These are phyloP conservation scores for Cystobasidiopsis lactophilus DNA, from an alignment of 768 basidiomycete genomes.

Conservation along the genomic window DNA sequence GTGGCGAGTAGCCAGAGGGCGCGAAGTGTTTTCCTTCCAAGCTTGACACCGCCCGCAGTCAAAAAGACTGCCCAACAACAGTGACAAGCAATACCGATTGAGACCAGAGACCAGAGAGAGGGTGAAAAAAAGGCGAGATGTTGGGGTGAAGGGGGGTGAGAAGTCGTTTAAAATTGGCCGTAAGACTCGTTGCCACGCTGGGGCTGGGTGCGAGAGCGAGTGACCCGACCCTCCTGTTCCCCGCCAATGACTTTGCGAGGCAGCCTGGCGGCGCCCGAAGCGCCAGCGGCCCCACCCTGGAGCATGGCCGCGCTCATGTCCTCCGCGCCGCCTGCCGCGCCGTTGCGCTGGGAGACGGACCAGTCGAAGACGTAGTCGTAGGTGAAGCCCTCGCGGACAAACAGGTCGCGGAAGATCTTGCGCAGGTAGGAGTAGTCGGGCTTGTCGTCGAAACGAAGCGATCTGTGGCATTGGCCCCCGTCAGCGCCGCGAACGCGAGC, in stretches of 20 bases:
- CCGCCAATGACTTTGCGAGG: background rate
- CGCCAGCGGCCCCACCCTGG: background rate
- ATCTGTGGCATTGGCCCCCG: too few species aligned
- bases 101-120: background rate
- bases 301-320: background rate
- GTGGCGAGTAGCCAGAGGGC: too few species aligned
- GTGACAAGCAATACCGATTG: too few species aligned
- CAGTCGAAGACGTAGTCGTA: conserved; percentile 99
- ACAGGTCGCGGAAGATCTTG: conserved; percentile 67
- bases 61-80: too few species aligned
- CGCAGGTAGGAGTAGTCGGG: conserved; percentile 98
- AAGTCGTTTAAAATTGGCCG: background rate
- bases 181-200: too few species aligned
- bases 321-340: background rate
- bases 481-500: too few species aligned
- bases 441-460: conserved; percentile 98
- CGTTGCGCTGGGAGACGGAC: conserved; percentile 46
- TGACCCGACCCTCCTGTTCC: background rate
- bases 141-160: background rate
- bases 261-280: background rate
- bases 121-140: background rate
- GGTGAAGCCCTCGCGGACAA: conserved; percentile 55
- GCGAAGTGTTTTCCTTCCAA: too few species aligned
- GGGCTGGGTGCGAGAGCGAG: background rate
- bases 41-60: too few species aligned